A percentile compares a stretch with the other conserved stretches of the same genome.
Conservation (phyloP, 2,329 filamentous ascomycete genomes). For the Plectosphaerella plurivora region DNA sequence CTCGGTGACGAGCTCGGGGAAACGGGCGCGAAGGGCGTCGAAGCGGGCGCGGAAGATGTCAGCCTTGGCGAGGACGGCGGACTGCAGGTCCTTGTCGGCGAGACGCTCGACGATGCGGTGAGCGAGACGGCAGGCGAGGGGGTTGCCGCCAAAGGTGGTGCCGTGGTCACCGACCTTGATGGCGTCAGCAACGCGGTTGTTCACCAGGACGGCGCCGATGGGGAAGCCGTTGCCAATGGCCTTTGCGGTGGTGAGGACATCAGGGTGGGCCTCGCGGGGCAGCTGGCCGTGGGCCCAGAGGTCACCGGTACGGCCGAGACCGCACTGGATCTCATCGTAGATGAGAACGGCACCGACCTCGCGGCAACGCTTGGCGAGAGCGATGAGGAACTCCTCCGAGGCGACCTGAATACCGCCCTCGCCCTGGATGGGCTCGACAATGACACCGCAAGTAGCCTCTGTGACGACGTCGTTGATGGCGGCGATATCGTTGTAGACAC, state of each 20-base stretch:
- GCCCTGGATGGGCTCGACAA: conserved; percentile 95
- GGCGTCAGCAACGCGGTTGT: conserved; percentile 33
- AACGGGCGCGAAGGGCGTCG: conserved; percentile 38
- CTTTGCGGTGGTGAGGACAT: conserved; percentile 91
- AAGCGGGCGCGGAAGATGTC: conserved; percentile 45
- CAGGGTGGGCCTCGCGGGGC: conserved; percentile 78
- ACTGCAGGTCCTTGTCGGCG: conserved; percentile 64
- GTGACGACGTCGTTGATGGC: conserved; percentile 72
- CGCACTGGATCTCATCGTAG: conserved; percentile 97
- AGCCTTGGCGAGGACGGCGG: conserved; percentile 63
- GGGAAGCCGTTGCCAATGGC: conserved; percentile 95
- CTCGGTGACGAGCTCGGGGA: conserved; percentile 70
- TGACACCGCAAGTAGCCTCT: conserved; percentile 84
- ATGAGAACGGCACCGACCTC: conserved; percentile 86
- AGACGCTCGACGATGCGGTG: conserved; percentile 81
- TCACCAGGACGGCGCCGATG: conserved; percentile 66
- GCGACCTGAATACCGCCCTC: conserved; percentile 90
- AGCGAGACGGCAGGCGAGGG: conserved; percentile 76
- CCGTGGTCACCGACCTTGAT: conserved; percentile 73
- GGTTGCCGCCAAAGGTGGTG: conserved; percentile 92
- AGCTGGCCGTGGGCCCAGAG: conserved; percentile 85
- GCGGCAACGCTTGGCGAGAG: conserved; percentile 78
- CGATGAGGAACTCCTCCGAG: conserved; percentile 74
- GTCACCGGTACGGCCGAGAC: conserved; percentile 77
- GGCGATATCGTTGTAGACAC: conserved; percentile 76